Evolutionary conservation across 345 rosid genomes (phyloP), one percentile per base, ranked within the genome.

Genomic region (Cardiospermum halicacabum): DNA sequence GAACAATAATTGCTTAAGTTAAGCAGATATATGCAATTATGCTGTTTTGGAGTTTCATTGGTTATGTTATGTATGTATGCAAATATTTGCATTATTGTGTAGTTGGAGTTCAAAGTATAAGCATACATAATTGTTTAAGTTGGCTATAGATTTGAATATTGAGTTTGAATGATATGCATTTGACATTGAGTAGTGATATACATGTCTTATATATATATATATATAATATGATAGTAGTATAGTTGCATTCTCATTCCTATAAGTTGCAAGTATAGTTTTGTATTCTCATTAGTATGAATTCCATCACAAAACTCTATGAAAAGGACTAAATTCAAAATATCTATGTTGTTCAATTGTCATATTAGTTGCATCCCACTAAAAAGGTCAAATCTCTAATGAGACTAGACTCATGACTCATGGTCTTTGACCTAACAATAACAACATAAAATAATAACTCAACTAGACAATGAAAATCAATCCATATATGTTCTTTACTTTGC

Each of bases 111-210:
- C 59, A 8, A 66, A 51, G 62, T 36, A 64, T 56, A 64, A 74
- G 67, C 27, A 50, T 36, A 68, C 60, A 36, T 0, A 22, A 22
- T 68, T 42, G 18, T 67, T 71, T 64, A 47, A 53, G 15, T 25
- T 51, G 43, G 57, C 42, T 6, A 5, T 4, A 15, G 39, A 31
- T 30, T 13, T 13, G 31, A 11, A 12, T 48, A 26, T 21, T 19
- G 19, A 21, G 47, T 9, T 5, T 47, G 18, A 7, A 34, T 34
- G 5, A 28, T n/a, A n/a, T 58, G 40, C 27, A 42, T 58, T 56
- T 60, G 67, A 71, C 67, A 48, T 42, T 1, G 39, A 65, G 74
- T 58, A 62, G 67, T 78, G 82, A 65, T 42, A n/a, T 47, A 4
- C 68, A 72, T 62, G 70, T 72, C 69, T 72, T 53, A 48, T 56